Evolutionary conservation across 768 basidiomycete genomes (phyloP).

Genomic region (Pilatotrama ljubarskyi): DNA sequence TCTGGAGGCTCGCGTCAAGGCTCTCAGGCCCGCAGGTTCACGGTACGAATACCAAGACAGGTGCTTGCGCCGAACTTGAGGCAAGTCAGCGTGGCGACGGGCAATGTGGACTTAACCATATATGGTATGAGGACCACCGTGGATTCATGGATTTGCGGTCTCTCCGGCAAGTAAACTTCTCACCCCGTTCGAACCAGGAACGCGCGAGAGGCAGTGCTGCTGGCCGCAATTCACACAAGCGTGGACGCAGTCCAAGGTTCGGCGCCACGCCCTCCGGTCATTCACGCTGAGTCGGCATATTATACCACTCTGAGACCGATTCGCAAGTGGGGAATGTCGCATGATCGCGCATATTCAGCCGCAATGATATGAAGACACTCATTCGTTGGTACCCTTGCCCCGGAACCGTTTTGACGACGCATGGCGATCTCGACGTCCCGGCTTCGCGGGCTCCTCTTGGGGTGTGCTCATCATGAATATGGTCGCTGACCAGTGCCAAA

Average conservation of each 20-base stretch:
- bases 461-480: not conserved
- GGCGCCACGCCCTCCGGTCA: not conserved
- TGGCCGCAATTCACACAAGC: not conserved
- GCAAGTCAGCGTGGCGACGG: no score
- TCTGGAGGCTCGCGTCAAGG: no score
- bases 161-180: conserved; percentile 2
- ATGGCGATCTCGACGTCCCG: not conserved
- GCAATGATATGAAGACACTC: not conserved
- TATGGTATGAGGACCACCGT: not conserved
- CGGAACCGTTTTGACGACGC: not conserved
- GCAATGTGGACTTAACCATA: not conserved
- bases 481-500: no score
- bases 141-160: not conserved
- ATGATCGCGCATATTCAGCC: not conserved
- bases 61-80: no score
- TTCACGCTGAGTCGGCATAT: not conserved
- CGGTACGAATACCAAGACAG: no score
- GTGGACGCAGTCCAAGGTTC: not conserved
- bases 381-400: not conserved
- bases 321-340: conserved; percentile 6
- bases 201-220: not conserved
- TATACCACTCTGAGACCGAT: not conserved
- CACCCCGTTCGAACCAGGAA: not conserved
- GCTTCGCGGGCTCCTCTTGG: not conserved
- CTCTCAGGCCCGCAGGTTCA: no score